Base-by-base conservation (phyloP, 495 filamentous ascomycete genomes). In the Lepidopterella palustris region DNA sequence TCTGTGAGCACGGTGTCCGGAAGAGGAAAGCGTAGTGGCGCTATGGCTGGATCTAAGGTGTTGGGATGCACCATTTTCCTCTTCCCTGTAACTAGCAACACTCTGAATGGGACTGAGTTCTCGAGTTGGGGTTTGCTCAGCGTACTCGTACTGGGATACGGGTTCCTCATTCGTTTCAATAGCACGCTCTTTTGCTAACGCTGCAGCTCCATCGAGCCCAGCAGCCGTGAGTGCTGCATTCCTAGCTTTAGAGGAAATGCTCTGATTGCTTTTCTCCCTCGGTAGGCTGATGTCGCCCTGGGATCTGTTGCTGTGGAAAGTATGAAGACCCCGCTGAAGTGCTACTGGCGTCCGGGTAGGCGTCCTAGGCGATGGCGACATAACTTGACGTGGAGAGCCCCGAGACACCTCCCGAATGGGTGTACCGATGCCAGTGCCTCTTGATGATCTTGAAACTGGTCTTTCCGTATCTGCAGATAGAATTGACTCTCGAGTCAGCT, bases 401-500 rank as follows among this genome's bases (percentile, higher is more conserved):
- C 81, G 75, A 15, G 81, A 68, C 3, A 86, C 70, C 47, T 88
- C 83, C 21, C 75, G 79, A 39, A 81, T 71, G 2, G 81, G 77
- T 10, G 80, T 78, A 58, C 79, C 74, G 20, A 64, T 62, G 58
- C 80, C 73, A n/a, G 65, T 68, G 56, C 80, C 73, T 69, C 54
- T 71, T 57, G 61, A 76, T 47, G 61, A 76, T 57, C 49, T 79
- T 47, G 85, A 87, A 57, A 80, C 80, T 53, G 88, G 82, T 61
- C 86, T 73, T 62, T 86, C 88, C 0, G 88, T 91, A 24, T 87
- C 83, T 35, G 89, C 86, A 4, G 93, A 92, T 10, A 95, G 77
- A 57, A 98, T 88, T 0, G 95, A 97, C 32, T 87, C 85, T 68
- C 93, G 80, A 2, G 93, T 97, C 50, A 96, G 70, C 25, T 96